A percentile compares a stretch with the other conserved stretches of the same genome.
These are phyloP conservation scores for Paraconiothyrium sp. DNA, from an alignment of 2,329 filamentous ascomycete species.

Conservation along the genomic window DNA sequence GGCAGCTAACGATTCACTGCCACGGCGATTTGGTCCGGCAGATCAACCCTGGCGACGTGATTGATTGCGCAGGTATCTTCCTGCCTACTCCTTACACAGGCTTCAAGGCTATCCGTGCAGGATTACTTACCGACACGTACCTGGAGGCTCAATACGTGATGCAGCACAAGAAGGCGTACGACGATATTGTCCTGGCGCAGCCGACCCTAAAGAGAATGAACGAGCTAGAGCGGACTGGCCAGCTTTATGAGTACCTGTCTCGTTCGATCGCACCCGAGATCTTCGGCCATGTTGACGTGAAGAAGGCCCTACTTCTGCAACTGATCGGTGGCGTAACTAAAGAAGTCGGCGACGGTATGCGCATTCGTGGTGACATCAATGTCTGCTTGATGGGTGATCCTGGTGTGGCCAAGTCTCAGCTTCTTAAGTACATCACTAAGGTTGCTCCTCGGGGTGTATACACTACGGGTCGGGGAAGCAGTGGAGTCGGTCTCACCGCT, in stretches of 20 bases:
- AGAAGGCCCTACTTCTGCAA: conserved; percentile 94
- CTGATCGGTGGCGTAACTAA: conserved; percentile 97
- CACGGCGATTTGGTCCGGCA: conserved; percentile 86
- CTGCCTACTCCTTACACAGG: conserved; percentile 98
- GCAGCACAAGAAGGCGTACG: conserved; percentile 98
- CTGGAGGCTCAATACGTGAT: conserved; percentile 91
- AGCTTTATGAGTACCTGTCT: conserved; percentile 94
- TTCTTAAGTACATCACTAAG: conserved; percentile 98
- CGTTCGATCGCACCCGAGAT: conserved; percentile 98
- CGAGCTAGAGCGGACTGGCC: conserved; percentile 82
- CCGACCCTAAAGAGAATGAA: conserved; percentile 84
- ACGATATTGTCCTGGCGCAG: conserved; percentile 86
- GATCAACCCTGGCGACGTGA: conserved; percentile 91
- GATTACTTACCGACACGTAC: conserved; percentile 96
- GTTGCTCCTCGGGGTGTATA: conserved; percentile 93
- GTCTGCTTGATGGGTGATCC: conserved; percentile 99
- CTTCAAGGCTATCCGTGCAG: conserved; percentile 95
- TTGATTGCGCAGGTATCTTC: conserved; percentile 95
- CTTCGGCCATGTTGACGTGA: conserved; percentile 94
- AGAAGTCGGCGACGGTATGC: conserved; percentile 97
- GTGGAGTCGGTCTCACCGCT: conserved; percentile 82
- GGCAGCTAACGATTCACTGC: conserved; percentile 88
- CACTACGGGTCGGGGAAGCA: conserved; percentile 82
- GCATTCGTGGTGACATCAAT: conserved; percentile 98
- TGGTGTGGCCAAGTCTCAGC: conserved; percentile 98